A percentile compares a stretch with the other conserved stretches of the same genome.
Conservation (phyloP, 352 stramenopile genomes). For the Pythium grandisporangium region DNA sequence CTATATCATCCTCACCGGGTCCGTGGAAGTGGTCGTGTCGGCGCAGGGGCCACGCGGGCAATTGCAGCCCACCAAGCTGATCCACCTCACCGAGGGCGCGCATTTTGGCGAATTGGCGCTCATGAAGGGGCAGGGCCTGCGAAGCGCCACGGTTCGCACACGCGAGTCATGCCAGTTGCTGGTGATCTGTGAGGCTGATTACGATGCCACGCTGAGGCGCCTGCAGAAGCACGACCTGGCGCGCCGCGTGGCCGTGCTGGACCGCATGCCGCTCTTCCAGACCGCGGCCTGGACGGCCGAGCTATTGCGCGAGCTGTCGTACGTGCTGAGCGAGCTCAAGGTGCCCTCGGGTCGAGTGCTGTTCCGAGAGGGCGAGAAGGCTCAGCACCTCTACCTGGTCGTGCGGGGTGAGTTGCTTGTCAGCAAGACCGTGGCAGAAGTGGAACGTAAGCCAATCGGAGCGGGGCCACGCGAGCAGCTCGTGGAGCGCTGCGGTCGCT, state of each 20-base stretch:
- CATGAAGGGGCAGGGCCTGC: slow-evolving; percentile 63
- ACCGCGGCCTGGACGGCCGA: slow-evolving; percentile 64
- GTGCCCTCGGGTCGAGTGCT: slow-evolving; percentile 30
- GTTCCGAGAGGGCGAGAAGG: slow-evolving; percentile 53
- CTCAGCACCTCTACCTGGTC: slow-evolving; percentile 59
- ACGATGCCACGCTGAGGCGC: slow-evolving; percentile 53
- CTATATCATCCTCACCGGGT: slow-evolving; percentile 71
- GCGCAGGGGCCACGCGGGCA: slow-evolving; percentile 42
- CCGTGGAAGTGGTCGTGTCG: slow-evolving; percentile 56
- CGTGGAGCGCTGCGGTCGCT: slow-evolving; percentile 49
- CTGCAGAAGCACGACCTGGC: slow-evolving; percentile 67
- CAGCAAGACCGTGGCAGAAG: slow-evolving; percentile 41
- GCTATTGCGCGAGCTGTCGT: slow-evolving; percentile 61
- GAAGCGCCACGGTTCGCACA: slow-evolving; percentile 58
- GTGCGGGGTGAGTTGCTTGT: slow-evolving; percentile 52
- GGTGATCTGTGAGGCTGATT: slow-evolving; percentile 69
- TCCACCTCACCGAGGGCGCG: slow-evolving; percentile 58
- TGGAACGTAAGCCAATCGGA: too few relatives aligned
- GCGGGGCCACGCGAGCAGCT: slow-evolving; percentile 9
- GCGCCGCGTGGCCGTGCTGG: slow-evolving; percentile 42
- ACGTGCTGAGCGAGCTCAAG: slow-evolving; percentile 56
- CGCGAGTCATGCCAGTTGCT: slow-evolving; percentile 49
- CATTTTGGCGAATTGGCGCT: slow-evolving; percentile 68
- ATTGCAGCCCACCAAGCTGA: slow-evolving; percentile 47
- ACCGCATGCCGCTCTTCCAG: slow-evolving; percentile 67